Conservation (phyloP, 768 basidiomycete genomes). For the Mycena indigotica region DNA sequence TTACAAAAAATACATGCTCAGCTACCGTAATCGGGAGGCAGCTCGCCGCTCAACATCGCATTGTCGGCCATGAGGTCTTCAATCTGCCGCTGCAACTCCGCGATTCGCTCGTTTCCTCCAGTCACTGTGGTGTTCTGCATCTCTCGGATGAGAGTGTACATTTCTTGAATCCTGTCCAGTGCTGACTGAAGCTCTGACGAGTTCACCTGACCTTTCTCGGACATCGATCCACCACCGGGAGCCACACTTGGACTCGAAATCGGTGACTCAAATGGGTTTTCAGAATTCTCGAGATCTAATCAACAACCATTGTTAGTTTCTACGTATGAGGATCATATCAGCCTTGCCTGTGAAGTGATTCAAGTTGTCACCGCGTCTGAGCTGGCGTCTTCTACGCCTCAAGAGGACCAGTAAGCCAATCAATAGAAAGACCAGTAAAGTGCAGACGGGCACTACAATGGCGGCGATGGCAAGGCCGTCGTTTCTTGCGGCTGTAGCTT, state of each 20-base stretch:
- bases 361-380: no score
- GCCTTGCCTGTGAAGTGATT: slow-evolving; percentile 4
- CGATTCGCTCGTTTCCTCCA: neutral
- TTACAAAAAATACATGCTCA: neutral
- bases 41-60: slow-evolving; percentile 7
- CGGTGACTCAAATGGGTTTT: neutral
- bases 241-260: neutral
- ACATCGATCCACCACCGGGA: neutral
- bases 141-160: slow-evolving; percentile 5
- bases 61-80: slow-evolving; percentile 9
- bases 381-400: slow-evolving; percentile 1
- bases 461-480: neutral
- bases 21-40: slow-evolving; percentile 2
- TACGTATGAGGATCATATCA: neutral
- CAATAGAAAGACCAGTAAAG: neutral
- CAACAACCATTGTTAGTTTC: neutral
- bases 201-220: neutral
- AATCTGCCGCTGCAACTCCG: slow-evolving; percentile 14
- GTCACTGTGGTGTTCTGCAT: neutral
- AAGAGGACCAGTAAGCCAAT: neutral
- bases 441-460: slow-evolving; percentile 7
- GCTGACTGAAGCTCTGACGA: slow-evolving; percentile 5
- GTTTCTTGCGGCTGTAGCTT: neutral
- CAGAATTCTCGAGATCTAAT: slow-evolving; percentile 7
- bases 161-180: slow-evolving; percentile 13